Evolutionary conservation across 73 alveolate species (phyloP), one percentile per base, ranked within the genome.

Genomic region (Durusdinium trenchii): DNA sequence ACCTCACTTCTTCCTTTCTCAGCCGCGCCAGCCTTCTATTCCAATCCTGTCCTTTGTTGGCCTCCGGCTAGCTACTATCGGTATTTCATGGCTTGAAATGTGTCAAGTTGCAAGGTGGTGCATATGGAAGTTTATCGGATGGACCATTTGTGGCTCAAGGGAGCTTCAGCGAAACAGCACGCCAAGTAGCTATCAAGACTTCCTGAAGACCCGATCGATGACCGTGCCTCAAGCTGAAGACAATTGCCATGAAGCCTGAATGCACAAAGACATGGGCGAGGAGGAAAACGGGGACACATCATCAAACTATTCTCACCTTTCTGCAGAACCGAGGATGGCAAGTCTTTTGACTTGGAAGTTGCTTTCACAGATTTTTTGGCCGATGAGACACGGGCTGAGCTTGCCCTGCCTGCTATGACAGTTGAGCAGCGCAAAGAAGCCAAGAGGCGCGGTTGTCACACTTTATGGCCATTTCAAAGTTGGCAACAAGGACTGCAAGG

Each of bases 101-200:
- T n/a, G n/a, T n/a, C 14, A 30, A n/a, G 47, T n/a, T 43, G 30
- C 26, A 45, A 47, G 47, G 69, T 2, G 40, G 12, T 52, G 6
- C 85, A 73, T 35, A 6, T 76, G 38, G 16, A 23, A 43, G 61
- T 43, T 36, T 7, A 43, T 76, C 18, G 18, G n/a, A 60, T 60
- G 73, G 18, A 23, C 18, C 73, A 26, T 20, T 28, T 47, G 46
- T n/a, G 69, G 91, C 91, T 83, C 93, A 83, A 83, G 93, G 93
- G 93, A 83, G 93, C 73, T 83, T n/a, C 93, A 83, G 93, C 73
- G 93, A 83, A 83, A 50, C 90, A 79, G 90, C 90, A 79, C 90
- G 90, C 90, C n/a, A 47, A 46, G 90, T 47, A 18, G 38, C 81
- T n/a, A 67, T 61, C 93, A 38, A 50, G 51, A 50, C 28, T 50